phyloP scores from a whole-genome alignment of 495 filamentous ascomycete genomes.

The Penicillium egyptiacum region DNA sequence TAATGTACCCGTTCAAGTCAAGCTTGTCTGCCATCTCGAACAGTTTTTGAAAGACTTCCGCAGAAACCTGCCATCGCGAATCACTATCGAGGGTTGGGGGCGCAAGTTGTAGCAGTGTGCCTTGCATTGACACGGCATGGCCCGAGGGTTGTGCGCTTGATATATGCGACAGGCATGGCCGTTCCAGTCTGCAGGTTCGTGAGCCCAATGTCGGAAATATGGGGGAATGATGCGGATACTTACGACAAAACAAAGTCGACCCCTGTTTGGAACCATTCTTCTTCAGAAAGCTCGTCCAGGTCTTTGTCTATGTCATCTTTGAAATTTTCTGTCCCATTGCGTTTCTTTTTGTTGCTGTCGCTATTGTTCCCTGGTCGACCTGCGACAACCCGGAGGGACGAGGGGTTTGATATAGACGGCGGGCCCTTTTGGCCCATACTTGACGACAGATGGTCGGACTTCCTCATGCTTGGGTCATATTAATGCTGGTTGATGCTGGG shows the following conservation, averaged over 20 bases:
- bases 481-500: background rate
- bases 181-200: conserved; percentile 17
- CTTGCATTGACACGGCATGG: conserved; percentile 19
- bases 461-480: background rate
- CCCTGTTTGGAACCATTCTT: conserved; percentile 12
- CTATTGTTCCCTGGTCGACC: background rate
- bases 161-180: conserved; percentile 20
- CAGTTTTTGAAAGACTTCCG: conserved; percentile 13
- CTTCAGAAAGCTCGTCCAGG: background rate
- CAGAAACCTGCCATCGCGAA: conserved; percentile 15
- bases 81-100: conserved; percentile 8
- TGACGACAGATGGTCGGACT: background rate
- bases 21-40: conserved; percentile 19
- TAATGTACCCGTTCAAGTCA: conserved; percentile 19
- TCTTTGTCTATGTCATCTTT: background rate
- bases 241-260: conserved; percentile 25
- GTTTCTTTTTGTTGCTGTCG: background rate
- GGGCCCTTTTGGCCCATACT: no score
- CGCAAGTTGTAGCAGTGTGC: conserved; percentile 10
- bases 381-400: no score
- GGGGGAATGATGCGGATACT: background rate
- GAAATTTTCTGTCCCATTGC: background rate
- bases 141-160: conserved; percentile 9
- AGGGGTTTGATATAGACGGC: no score
- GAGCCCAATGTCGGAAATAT: background rate